Evolutionary conservation across 1,284 basidiomycete genomes (phyloP).

Genomic region (Tylopilus sp.): DNA sequence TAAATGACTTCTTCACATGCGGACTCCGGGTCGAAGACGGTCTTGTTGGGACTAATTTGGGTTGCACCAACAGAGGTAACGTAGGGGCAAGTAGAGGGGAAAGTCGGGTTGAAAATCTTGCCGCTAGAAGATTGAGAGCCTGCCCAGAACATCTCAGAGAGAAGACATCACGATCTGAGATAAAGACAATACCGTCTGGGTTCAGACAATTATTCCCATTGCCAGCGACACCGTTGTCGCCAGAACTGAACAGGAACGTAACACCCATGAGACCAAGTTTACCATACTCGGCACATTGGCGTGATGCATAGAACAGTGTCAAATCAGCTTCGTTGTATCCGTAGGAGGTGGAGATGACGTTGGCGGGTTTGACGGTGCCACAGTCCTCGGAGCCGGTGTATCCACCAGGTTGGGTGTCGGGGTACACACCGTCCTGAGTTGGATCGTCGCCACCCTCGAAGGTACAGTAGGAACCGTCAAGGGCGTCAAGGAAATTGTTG

Average conservation of each 20-base stretch:
- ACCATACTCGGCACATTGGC: constrained; percentile 69
- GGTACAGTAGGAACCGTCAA: constrained; percentile 66
- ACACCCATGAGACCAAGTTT: constrained; percentile 60
- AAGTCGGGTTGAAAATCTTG: constrained; percentile 62
- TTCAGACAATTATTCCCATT: constrained; percentile 52
- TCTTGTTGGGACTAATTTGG: constrained; percentile 48
- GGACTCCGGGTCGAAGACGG: constrained; percentile 40
- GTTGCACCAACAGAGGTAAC: constrained; percentile 62
- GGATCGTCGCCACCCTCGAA: constrained; percentile 73
- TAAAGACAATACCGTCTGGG: constrained; percentile 43
- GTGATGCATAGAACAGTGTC: constrained; percentile 55
- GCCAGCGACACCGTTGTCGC: constrained; percentile 65
- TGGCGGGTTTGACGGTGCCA: constrained; percentile 60
- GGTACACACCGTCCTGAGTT: constrained; percentile 61
- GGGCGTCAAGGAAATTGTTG: constrained; percentile 58
- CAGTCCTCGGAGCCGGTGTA: constrained; percentile 58
- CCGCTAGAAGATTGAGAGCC: constrained; percentile 27
- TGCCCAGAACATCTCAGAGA: constrained; percentile 3
- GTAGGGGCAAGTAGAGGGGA: constrained; percentile 57
- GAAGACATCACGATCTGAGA: not conserved
- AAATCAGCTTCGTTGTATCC: constrained; percentile 59
- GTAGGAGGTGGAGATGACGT: constrained; percentile 71
- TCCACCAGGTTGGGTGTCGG: constrained; percentile 59
- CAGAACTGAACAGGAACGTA: constrained; percentile 63
- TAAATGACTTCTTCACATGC: constrained; percentile 45